Percentiles rank a stretch among this genome's conserved stretches.
These are phyloP conservation scores for Lignosus rhinocerotis DNA, from an alignment of 1,284 basidiomycete genomes.

Conservation along the genomic window DNA sequence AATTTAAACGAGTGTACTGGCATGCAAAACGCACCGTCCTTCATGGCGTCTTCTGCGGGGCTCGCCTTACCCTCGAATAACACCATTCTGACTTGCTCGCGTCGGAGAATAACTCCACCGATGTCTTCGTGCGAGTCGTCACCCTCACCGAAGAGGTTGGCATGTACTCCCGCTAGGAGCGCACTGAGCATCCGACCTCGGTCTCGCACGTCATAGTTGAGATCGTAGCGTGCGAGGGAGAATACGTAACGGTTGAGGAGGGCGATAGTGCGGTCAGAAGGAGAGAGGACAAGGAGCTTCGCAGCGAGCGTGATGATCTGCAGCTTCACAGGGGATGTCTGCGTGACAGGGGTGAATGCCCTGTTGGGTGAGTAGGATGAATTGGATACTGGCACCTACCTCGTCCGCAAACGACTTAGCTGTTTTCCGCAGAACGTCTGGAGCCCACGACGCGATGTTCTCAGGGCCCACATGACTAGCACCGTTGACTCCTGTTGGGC, in stretches of 20 bases:
- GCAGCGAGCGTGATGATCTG: conserved; percentile 82
- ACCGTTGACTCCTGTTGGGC: conserved; percentile 18
- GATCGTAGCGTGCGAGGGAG: conserved; percentile 85
- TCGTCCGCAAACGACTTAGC: conserved; percentile 75
- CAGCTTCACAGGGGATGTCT: conserved; percentile 73
- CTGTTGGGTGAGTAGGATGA: neutral
- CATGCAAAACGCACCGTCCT: conserved; percentile 19
- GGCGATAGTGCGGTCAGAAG: conserved; percentile 49
- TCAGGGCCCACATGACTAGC: conserved; percentile 33
- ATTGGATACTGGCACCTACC: conserved; percentile 40
- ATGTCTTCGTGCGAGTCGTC: conserved; percentile 46
- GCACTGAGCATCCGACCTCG: conserved; percentile 79
- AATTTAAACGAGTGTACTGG: neutral
- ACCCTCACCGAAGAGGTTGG: conserved; percentile 34
- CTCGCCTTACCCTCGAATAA: conserved; percentile 73
- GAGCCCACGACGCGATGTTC: conserved; percentile 70
- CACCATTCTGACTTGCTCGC: conserved; percentile 79
- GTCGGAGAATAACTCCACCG: conserved; percentile 74
- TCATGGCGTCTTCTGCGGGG: conserved; percentile 40
- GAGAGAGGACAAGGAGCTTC: conserved; percentile 77
- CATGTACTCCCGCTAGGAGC: conserved; percentile 61
- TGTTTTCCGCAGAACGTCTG: conserved; percentile 80
- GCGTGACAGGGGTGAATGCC: neutral
- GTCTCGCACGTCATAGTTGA: conserved; percentile 86
- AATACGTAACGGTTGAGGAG: conserved; percentile 74